These are phyloP conservation scores for Schizopora paradoxa DNA, from an alignment of 1,284 basidiomycete genomes.

Conservation along the genomic window DNA sequence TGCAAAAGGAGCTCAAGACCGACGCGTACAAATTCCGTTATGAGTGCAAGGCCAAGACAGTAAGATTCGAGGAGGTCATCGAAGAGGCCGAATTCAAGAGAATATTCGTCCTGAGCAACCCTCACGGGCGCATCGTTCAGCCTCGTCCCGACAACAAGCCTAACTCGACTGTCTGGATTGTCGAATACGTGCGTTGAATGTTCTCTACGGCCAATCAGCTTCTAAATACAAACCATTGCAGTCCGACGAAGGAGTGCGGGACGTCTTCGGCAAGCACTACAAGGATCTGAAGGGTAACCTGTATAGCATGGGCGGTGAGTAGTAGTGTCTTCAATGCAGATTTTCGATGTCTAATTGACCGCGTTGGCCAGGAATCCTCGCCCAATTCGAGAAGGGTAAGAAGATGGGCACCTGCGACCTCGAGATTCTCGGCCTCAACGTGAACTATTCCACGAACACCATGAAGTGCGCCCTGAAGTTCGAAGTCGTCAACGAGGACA, in stretches of 20 bases:
- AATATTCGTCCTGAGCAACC: slow-evolving; percentile 35
- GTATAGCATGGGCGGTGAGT: slow-evolving; percentile 26
- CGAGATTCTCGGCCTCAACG: slow-evolving; percentile 29
- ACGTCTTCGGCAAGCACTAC: slow-evolving; percentile 33
- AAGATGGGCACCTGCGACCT: slow-evolving; percentile 32
- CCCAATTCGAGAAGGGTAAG: slow-evolving; percentile 31
- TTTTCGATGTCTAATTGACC: slow-evolving; percentile 13
- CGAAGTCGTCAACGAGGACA: slow-evolving; percentile 25
- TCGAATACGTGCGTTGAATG: slow-evolving; percentile 29
- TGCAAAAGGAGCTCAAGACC: slow-evolving; percentile 40
- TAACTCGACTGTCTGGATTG: slow-evolving; percentile 34
- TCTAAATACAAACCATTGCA: slow-evolving; percentile 13
- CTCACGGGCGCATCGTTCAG: slow-evolving; percentile 31
- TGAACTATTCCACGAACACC: slow-evolving; percentile 37
- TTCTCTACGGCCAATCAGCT: neutral
- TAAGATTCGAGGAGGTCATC: slow-evolving; percentile 35
- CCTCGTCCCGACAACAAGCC: slow-evolving; percentile 34
- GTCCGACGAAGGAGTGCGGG: slow-evolving; percentile 22
- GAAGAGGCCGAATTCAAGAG: slow-evolving; percentile 32
- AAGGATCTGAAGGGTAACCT: slow-evolving; percentile 33
- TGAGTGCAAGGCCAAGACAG: slow-evolving; percentile 30
- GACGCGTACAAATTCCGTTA: slow-evolving; percentile 38
- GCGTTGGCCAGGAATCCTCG: slow-evolving; percentile 23
- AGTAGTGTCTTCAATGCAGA: neutral
- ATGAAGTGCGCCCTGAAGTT: slow-evolving; percentile 40